Evolutionary conservation across 129 eudicot genomes (phyloP).

Genomic region (Solidago caesia): DNA sequence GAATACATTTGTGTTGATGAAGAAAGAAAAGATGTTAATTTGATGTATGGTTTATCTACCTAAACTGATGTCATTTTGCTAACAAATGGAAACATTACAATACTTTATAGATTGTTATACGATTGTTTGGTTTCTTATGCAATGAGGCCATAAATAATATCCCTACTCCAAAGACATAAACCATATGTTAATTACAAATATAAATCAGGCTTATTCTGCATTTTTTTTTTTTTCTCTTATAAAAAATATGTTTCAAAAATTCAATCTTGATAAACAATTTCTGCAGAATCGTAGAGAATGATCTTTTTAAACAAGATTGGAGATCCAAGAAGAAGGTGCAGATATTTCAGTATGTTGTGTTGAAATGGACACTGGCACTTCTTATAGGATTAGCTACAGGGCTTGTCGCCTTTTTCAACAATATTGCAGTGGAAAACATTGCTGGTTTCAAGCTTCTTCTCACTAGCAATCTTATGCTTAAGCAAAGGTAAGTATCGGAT

Average conservation of each 20-base stretch:
- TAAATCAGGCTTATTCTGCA: background rate
- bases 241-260: background rate
- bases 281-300: slow-evolving; percentile 91
- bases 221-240: background rate
- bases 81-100: slow-evolving; percentile 20
- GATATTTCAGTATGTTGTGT: slow-evolving; percentile 72
- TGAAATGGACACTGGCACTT: slow-evolving; percentile 89
- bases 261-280: slow-evolving; percentile 5
- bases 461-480: slow-evolving; percentile 70
- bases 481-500: slow-evolving; percentile 52
- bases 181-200: background rate
- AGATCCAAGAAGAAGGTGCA: slow-evolving; percentile 82
- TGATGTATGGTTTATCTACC: background rate
- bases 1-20: background rate
- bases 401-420: slow-evolving; percentile 83
- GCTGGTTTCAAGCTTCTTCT: slow-evolving; percentile 94
- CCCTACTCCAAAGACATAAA: slow-evolving; percentile 3
- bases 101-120: background rate
- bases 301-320: slow-evolving; percentile 98
- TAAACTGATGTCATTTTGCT: slow-evolving; percentile 9
- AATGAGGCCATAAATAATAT: slow-evolving; percentile 5
- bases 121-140: slow-evolving; percentile 9
- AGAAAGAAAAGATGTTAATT: slow-evolving; percentile 1
- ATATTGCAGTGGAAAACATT: slow-evolving; percentile 86
- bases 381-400: slow-evolving; percentile 87